phyloP scores from a whole-genome alignment of 78 protist species.

The Pigoraptor vietnamica region DNA sequence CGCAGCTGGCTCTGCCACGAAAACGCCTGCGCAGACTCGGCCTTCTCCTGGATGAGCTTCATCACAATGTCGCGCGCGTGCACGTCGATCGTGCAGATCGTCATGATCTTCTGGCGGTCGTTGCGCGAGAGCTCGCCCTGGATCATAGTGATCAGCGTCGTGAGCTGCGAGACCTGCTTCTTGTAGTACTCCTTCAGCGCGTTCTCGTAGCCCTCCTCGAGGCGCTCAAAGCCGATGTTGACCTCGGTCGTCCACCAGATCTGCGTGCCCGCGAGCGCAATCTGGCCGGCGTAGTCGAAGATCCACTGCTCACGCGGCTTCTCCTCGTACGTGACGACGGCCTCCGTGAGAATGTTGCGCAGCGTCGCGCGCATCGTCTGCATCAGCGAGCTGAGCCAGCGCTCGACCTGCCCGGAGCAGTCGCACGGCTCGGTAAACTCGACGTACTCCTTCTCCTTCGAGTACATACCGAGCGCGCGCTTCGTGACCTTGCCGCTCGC shows the following conservation, averaged over 20 bases:
- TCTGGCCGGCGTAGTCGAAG: conserved; percentile 68
- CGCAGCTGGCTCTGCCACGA: conserved; percentile 86
- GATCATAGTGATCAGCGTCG: conserved; percentile 31
- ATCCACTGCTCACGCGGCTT: conserved; percentile 61
- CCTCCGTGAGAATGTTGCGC: conserved; percentile 18
- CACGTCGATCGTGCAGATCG: conserved; percentile 77
- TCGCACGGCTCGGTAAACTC: conserved; percentile 6
- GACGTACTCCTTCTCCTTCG: conserved; percentile 59
- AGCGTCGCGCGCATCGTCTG: conserved; percentile 31
- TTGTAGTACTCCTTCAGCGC: conserved; percentile 62
- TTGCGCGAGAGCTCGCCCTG: conserved; percentile 17
- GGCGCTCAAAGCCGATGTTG: conserved; percentile 38
- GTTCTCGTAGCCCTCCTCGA: conserved; percentile 70
- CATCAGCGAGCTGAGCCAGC: conserved; percentile 55
- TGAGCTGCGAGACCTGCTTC: conserved; percentile 40
- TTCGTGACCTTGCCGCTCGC: conserved; percentile 10
- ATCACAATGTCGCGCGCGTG: conserved; percentile 79
- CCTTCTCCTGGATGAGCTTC: conserved; percentile 43
- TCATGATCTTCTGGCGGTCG: conserved; percentile 63
- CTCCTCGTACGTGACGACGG: conserved; percentile 48
- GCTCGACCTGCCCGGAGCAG: conserved; percentile 65
- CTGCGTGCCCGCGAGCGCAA: conserved; percentile 41
- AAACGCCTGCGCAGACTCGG: conserved; percentile 44
- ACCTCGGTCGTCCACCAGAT: conserved; percentile 72
- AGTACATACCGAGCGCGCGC: conserved; percentile 53